Base-by-base conservation (phyloP, 2,329 filamentous ascomycete genomes). In the Aschersonia sp. region DNA sequence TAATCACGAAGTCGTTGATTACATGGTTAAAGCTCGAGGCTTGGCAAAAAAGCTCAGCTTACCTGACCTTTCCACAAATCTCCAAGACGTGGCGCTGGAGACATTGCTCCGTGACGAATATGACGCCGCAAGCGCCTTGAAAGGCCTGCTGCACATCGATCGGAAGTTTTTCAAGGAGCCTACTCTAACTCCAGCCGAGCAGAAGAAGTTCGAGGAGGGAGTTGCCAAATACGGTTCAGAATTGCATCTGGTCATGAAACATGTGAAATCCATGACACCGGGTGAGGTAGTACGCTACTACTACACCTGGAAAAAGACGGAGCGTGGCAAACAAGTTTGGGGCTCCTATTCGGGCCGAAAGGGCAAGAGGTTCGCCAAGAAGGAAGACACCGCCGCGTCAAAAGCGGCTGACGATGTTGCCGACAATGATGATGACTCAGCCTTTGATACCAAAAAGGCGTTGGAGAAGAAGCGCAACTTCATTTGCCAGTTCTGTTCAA, bases 291-390 rank as follows among this genome's bases (percentile, higher is more conserved):
- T 94, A 30, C 85, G 92, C 4, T 94, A 85, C 60, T 98, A 97
- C 65, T 98, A 98, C 62, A 86, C 86, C 54, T 98, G 92, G 92
- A 98, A 98, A 68, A 97, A 97, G 66, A 87, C 87, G 0, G 76
- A 83, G 2, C 81, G 83, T 50, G 92, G 92, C 41, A 82, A 78
- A 59, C 81, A 92, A 56, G 81, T 98, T 29, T 96, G 92, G 89
- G 87, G 87, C 50, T 86, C 81, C 54, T 95, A 85, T 57, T 80
- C 86, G 46, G 87, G 86, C 9, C 79, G 90, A 43, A 94, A 94
- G 60, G 86, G 87, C 49, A 94, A 90, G 63, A 95, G 92, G 65
- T 87, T 94, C 59, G 80, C 81, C 42, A 85, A 82, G 59, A 83
- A 80, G 56, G 77, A 76, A 30, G 83, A 85, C 57, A 83, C 81